Evolutionary conservation across 352 stramenopile genomes (phyloP).

Genomic region (Pythium diclinum): DNA sequence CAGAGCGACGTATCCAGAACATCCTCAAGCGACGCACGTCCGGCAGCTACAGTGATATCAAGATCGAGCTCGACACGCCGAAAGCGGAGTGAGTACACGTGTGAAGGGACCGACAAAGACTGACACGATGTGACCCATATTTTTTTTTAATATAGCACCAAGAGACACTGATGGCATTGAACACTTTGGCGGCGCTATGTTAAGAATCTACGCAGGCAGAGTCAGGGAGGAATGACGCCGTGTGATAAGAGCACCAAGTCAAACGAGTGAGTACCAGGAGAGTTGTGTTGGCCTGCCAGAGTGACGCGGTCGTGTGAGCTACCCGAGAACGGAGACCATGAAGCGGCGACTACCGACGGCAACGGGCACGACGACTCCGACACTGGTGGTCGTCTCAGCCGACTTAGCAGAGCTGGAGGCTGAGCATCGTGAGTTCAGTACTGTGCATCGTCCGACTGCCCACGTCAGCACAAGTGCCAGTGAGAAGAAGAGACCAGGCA

Average conservation of each 20-base stretch:
- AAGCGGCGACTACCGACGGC: constrained; percentile 15
- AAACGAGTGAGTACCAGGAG: not conserved
- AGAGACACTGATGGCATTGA: not conserved
- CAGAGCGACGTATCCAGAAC: constrained; percentile 71
- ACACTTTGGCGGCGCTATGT: constrained; percentile 12
- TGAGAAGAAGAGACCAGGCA: constrained; percentile 16
- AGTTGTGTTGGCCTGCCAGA: not conserved
- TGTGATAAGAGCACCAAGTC: not conserved
- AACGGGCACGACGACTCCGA: not conserved
- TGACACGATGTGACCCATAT: not conserved
- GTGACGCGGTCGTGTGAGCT: not conserved
- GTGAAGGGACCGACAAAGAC: not conserved
- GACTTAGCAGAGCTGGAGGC: not conserved
- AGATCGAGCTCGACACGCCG: constrained; percentile 65
- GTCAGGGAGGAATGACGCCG: not conserved
- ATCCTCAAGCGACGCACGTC: constrained; percentile 61
- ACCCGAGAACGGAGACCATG: constrained; percentile 4
- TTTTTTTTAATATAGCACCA: constrained; percentile 29
- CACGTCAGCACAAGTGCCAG: constrained; percentile 17
- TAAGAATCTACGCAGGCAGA: not conserved
- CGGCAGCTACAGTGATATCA: constrained; percentile 80
- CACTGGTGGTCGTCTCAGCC: not conserved
- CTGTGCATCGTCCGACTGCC: constrained; percentile 4
- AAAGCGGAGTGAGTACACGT: constrained; percentile 29
- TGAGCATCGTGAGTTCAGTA: not conserved